A percentile compares a stretch with the other conserved stretches of the same genome.
Evolutionary conservation across 257 asterid genomes (phyloP).

Genomic region (Gynochthodes officinalis): DNA sequence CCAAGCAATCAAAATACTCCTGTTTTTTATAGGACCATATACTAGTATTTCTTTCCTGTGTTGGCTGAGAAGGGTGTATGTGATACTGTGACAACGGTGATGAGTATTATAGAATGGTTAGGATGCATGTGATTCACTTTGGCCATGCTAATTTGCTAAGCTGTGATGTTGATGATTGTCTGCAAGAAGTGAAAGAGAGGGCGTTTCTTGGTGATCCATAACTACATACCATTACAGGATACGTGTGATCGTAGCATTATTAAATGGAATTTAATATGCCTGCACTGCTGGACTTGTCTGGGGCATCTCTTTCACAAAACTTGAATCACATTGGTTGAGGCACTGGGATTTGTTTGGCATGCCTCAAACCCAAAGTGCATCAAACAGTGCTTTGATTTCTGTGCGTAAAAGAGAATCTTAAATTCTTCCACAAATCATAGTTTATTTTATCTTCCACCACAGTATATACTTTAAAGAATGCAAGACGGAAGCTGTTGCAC

Average conservation of each 20-base stretch:
- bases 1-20: constrained; percentile 27
- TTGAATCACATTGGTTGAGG: constrained; percentile 44
- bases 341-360: constrained; percentile 82
- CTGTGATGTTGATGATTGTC: constrained; percentile 50
- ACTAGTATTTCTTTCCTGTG: too few relatives aligned
- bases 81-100: too few relatives aligned
- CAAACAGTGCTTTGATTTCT: constrained; percentile 64
- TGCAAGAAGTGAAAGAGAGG: constrained; percentile 7
- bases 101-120: too few relatives aligned
- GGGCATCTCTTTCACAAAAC: constrained; percentile 67
- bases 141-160: constrained; percentile 27
- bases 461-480: constrained; percentile 29
- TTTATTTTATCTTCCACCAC: constrained; percentile 19
- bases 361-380: constrained; percentile 39
- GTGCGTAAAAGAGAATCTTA: constrained; percentile 38
- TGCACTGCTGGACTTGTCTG: constrained; percentile 60
- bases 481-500: constrained; percentile 17
- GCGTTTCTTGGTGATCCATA: constrained; percentile 49
- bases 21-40: too few relatives aligned
- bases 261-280: constrained; percentile 11
- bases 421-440: constrained; percentile 33
- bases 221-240: constrained; percentile 12
- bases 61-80: too few relatives aligned
- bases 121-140: constrained; percentile 54
- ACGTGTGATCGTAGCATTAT: constrained; percentile 14